Base-by-base conservation (phyloP, 495 filamentous ascomycete species). In the Trichocladium uniseriatum region DNA sequence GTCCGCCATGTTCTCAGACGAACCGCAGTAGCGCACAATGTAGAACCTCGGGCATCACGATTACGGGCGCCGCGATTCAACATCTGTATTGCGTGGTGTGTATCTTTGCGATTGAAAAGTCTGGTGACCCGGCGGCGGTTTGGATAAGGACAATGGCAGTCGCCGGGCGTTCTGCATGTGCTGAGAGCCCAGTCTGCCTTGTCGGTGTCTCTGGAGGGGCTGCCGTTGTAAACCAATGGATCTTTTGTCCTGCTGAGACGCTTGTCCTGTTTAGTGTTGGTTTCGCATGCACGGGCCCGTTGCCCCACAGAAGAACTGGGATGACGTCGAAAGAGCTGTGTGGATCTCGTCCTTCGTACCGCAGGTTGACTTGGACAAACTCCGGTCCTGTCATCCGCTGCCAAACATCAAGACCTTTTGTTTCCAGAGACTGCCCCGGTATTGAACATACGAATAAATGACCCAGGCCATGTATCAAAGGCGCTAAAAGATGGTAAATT, bases 1-100 rank as follows among this genome's bases (percentile, higher is more conserved):
- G 52, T 84, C 83, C 52, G 73, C 68, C 74, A 77, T 78, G 57
- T 49, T 64, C 50, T 65, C 56, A 63, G 41, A 48, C 55, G 50
- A 58, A 52, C 55, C 43, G 49, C 49, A 48, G 37, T 51, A 39
- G 45, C 36, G 40, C 21, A 44, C 28, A 38, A 6, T 18, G 44
- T 19, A 40, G 27, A 22, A 43, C 34, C 41, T 38, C 47, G 42
- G 47, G 53, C 63, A 66, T 66, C 59, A 62, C 59, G 52, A 54
- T 51, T 35, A 21, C 16, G 10, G 28, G 42, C 24, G 37, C 48
- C 29, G 34, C 24, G 43, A 32, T 54, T 32, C 32, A 49, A 47
- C 45, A 39, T 43, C 19, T 16, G 52, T 44, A 32, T 48, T 32
- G 53, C 19, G 18, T 37, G 18, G 11, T n/a, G n/a, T n/a, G n/a